phyloP scores from a whole-genome alignment of 768 basidiomycete genomes.

The Pleurotus tuber-regium region DNA sequence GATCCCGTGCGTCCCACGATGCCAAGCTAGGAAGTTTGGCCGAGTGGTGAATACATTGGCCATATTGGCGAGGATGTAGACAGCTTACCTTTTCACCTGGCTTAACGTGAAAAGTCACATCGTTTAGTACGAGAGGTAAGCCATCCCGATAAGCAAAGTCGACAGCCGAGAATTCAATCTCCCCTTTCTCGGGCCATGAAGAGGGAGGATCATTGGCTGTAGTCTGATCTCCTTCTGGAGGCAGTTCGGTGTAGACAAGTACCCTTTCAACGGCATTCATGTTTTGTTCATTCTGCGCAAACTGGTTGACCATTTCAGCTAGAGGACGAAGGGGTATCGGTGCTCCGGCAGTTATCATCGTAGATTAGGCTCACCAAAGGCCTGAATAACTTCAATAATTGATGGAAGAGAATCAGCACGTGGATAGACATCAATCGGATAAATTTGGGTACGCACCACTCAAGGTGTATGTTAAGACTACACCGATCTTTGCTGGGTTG shows the following conservation, averaged over 20 bases:
- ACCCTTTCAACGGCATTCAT: slow-evolving; percentile 68
- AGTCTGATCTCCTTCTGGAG: slow-evolving; percentile 43
- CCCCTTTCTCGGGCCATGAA: slow-evolving; percentile 50
- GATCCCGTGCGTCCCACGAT: slow-evolving; percentile 42
- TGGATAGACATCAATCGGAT: too few species aligned
- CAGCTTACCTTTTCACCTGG: slow-evolving; percentile 60
- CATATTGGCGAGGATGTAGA: too few species aligned
- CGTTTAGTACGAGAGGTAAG: slow-evolving; percentile 64
- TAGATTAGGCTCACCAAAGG: too few species aligned
- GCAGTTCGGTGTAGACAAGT: slow-evolving; percentile 63
- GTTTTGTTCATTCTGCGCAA: slow-evolving; percentile 61
- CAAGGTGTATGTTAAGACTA: slow-evolving; percentile 55
- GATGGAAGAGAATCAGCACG: too few species aligned
- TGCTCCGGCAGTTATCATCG: too few species aligned
- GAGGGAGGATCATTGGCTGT: slow-evolving; percentile 43
- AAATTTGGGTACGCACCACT: slow-evolving; percentile 52
- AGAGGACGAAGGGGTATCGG: slow-evolving; percentile 2
- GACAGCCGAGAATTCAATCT: slow-evolving; percentile 54
- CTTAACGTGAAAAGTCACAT: slow-evolving; percentile 50
- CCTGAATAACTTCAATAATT: too few species aligned
- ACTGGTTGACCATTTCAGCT: slow-evolving; percentile 54
- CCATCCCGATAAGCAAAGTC: slow-evolving; percentile 55
- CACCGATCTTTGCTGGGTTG: slow-evolving; percentile 59
- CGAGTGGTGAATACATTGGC: too few species aligned
- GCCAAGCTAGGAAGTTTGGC: slow-evolving; percentile 42